Evolutionary conservation across 495 filamentous ascomycete species (phyloP), one percentile per base, ranked within the genome.

Genomic region (Xylaria intraflava): DNA sequence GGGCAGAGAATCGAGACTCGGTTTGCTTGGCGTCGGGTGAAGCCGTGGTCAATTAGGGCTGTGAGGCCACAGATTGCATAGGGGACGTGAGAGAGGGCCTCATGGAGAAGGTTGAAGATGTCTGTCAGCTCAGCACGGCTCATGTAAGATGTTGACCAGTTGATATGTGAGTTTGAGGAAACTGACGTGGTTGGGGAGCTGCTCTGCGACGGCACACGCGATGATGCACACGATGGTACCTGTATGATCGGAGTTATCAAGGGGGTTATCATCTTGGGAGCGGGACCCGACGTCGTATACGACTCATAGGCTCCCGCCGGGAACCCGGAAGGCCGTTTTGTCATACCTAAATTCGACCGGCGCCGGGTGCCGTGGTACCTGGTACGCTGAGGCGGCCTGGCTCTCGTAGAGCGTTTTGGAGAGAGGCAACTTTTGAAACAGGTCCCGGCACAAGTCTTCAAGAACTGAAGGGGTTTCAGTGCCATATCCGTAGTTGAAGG

Each of bases 51-150:
- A 7, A 53, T 49, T 4, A 75, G 60, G 20, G 70, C 70, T 2
- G 58, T 65, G 10, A 65, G 66, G 3, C 72, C 71, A 51, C 62
- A 62, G 24, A 75, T 65, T 6, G 64, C 69, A 65, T 74, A 75
- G 23, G 60, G 66, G 4, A 68, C 65, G 53, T 74, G 69, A 2
- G 38, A 23, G 10, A 73, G 53, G 1, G 61, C 55, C 0, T 42
- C 41, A 54, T 71, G 60, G 31, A 75, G 36, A 14, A 53, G 50
- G 44, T 58, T 54, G 58, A 74, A 65, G 11, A 73, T 46, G 39
- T 62, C 58, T 10, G 24, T 31, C 12, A 71, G 62, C 45, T 64
- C 58, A 0, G 27, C n/a, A 0, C 4, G 16, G 1, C 10, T 29
- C 24, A 66, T 55, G 19, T 8, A 14, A 0, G 58, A 19, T 0